Evolutionary conservation across 192 early-diverging fungal genomes (phyloP), one percentile per base, ranked within the genome.

Genomic region (Gonapodya sp.): DNA sequence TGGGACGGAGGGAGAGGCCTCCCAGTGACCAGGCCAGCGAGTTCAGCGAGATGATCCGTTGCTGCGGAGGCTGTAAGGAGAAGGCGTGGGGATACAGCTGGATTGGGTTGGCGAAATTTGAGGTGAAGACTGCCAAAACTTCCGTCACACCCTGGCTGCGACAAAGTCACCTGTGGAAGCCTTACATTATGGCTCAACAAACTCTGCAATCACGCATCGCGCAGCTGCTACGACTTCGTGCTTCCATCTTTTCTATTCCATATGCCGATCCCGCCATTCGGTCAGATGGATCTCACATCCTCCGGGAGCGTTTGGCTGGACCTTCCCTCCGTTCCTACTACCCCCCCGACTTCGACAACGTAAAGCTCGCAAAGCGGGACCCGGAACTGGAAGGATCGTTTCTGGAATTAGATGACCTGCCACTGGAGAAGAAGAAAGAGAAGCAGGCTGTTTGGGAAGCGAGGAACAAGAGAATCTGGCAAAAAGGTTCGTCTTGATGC

Each of bases 171-270:
- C 64, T 16, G 64, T 30, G 64, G 30, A 72, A 72, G 64, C 16
- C 75, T 31, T 16, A 18, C 75, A 64, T 16, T 64, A 64, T 64
- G 46, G 46, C 46, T 8, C 46, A 64, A 24, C 46, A 64, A 24
- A n/a, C n/a, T n/a, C 8, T 64, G 46, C 46, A 64, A 64, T 64
- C 46, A 8, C 46, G 46, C 46, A 64, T 64, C 46, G 46, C 46
- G 8, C 46, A 64, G 46, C 46, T 64, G 8, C 46, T 64, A 16
- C 46, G 46, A 24, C 46, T 64, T 8, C 46, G 46, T 64, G 46
- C 46, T 64, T 64, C 46, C 46, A 64, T 64, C 46, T 64, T 64
- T 24, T 64, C 46, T 24, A 64, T 64, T 77, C 75, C 75, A 2
- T 18, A 77, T 77, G 30, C 34, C 34, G 75, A 34, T 33, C 75